phyloP scores from a whole-genome alignment of 768 basidiomycete genomes.

The Russula emetica region DNA sequence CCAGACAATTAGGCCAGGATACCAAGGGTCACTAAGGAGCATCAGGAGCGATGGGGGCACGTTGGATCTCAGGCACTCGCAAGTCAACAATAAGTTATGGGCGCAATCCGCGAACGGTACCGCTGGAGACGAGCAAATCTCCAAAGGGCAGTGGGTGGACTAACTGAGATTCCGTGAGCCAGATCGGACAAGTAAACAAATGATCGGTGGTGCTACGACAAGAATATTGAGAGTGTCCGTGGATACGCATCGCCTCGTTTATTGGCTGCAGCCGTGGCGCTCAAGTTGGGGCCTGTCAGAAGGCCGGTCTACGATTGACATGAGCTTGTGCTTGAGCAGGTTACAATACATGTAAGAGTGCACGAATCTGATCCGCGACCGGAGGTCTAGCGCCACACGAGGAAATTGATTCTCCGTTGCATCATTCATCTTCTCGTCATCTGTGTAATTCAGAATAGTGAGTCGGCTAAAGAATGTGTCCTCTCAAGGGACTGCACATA shows the following conservation, averaged over 20 bases:
- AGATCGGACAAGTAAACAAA: background rate
- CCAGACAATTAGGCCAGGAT: background rate
- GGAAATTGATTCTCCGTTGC: background rate
- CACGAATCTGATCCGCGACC: slow-evolving; percentile 5
- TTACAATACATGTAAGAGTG: slow-evolving; percentile 8
- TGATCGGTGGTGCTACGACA: background rate
- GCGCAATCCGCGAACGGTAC: background rate
- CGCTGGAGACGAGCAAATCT: background rate
- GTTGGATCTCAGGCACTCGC: slow-evolving; percentile 12
- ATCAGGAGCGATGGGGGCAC: background rate
- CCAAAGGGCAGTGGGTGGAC: background rate
- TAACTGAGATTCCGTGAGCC: slow-evolving; percentile 1
- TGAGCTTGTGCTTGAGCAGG: background rate
- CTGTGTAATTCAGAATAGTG: background rate
- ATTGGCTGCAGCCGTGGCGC: slow-evolving; percentile 1
- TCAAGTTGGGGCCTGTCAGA: slow-evolving; percentile 8
- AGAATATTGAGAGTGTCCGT: background rate
- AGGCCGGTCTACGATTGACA: slow-evolving; percentile 12
- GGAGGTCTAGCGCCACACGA: background rate
- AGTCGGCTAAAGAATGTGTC: background rate
- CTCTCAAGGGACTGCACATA: background rate
- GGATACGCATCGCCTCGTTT: slow-evolving; percentile 1
- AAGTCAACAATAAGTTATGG: background rate
- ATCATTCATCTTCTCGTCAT: no score
- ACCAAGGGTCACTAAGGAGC: background rate